Percentiles rank a stretch among this genome's conserved stretches.
Conservation (phyloP, 2,329 filamentous ascomycete species). For the Arthrinium puccinioides region DNA sequence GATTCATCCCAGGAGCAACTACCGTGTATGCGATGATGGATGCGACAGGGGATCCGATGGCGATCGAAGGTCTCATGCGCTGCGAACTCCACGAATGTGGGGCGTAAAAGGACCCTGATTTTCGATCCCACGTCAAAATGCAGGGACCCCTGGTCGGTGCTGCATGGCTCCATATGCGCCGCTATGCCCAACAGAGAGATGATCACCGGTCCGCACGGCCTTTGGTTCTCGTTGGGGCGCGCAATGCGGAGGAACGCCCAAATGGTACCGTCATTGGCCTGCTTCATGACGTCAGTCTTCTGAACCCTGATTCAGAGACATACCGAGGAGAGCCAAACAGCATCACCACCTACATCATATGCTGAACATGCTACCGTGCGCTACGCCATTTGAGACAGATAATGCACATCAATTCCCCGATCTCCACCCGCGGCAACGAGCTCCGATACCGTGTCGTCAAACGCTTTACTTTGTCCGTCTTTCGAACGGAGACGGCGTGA, state of each 20-base stretch:
- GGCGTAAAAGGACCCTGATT: slow-evolving; percentile 1
- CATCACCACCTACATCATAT: slow-evolving; percentile 21
- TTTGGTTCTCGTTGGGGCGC: not conserved
- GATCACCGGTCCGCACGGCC: not conserved
- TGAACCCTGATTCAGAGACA: too few relatives aligned
- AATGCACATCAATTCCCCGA: too few relatives aligned
- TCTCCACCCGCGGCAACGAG: too few relatives aligned
- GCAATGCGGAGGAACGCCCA: too few relatives aligned
- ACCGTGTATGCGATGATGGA: not conserved
- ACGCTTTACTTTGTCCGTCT: too few relatives aligned
- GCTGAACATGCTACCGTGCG: too few relatives aligned
- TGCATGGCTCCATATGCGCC: not conserved
- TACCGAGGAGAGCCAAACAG: too few relatives aligned
- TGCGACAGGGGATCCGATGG: not conserved
- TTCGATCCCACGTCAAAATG: slow-evolving; percentile 9
- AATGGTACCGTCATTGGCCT: not conserved
- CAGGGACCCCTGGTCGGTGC: slow-evolving; percentile 7
- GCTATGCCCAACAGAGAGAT: not conserved
- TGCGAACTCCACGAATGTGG: not conserved
- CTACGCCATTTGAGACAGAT: too few relatives aligned
- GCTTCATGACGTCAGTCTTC: slow-evolving; percentile 13
- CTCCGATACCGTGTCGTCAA: too few relatives aligned
- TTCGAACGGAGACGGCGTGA: too few relatives aligned
- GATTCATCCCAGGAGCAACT: too few relatives aligned
- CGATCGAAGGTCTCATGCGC: not conserved